Percentiles rank a stretch among this genome's conserved stretches.
phyloP scores from a whole-genome alignment of 306 rosid species.

The Alnus glutinosa region DNA sequence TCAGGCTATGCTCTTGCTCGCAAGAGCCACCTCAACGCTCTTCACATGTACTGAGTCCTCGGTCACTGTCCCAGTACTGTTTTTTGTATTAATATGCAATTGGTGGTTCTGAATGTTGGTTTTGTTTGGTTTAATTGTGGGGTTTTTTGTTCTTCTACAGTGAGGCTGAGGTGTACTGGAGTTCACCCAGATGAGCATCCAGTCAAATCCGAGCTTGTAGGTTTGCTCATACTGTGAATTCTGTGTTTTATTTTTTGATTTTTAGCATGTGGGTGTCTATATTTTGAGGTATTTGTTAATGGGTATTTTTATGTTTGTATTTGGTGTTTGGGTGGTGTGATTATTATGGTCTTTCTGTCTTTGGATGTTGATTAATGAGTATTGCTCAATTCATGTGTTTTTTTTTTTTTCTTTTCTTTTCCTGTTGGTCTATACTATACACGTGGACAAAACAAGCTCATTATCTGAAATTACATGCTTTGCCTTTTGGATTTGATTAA shows the following conservation, averaged over 20 bases:
- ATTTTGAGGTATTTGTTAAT: background rate
- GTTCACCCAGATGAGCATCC: constrained; percentile 73
- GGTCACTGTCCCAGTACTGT: background rate
- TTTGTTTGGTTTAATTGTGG: constrained; percentile 6
- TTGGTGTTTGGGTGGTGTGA: background rate
- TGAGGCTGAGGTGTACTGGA: constrained; percentile 78
- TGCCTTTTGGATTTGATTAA: constrained; percentile 13
- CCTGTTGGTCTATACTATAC: too few relatives aligned
- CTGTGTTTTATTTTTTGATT: constrained; percentile 3
- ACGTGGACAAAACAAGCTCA: too few relatives aligned
- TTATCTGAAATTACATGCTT: too few relatives aligned
- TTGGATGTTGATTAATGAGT: too few relatives aligned
- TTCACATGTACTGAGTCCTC: constrained; percentile 44
- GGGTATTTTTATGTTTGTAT: background rate
- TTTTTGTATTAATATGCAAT: background rate
- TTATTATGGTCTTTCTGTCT: too few relatives aligned
- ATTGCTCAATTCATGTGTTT: too few relatives aligned
- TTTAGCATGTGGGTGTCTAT: constrained; percentile 5
- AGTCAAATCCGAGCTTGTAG: constrained; percentile 78
- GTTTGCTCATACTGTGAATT: constrained; percentile 36
- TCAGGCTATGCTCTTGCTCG: constrained; percentile 61
- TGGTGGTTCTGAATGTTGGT: background rate
- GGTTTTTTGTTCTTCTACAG: constrained; percentile 44
- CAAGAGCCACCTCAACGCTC: constrained; percentile 69
- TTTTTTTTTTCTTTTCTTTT: too few relatives aligned